Conservation (phyloP, 108 stramenopile species). For the Cyclotella atomus region DNA sequence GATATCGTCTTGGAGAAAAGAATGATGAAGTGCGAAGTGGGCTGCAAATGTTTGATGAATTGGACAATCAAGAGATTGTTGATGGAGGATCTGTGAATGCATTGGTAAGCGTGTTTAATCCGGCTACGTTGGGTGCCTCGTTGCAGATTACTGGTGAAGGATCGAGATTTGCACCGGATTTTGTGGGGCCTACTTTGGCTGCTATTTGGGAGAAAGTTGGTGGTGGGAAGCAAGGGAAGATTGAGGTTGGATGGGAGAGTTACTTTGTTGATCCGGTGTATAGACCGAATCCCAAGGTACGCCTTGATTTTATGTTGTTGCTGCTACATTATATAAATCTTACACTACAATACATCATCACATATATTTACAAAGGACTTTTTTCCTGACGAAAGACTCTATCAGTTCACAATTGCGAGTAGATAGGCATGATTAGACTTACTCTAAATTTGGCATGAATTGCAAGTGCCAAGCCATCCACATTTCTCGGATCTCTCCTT, state of each 20-base stretch:
- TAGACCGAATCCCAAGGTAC: conserved; percentile 81
- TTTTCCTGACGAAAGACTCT: conserved; percentile 80
- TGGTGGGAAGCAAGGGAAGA: conserved; percentile 11
- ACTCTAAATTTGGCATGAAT: conserved; percentile 13
- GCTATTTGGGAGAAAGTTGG: conserved; percentile 73
- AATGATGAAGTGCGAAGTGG: conserved; percentile 49
- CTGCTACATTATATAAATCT: not conserved
- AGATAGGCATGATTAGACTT: not conserved
- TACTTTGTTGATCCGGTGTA: conserved; percentile 89
- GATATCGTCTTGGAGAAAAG: conserved; percentile 45
- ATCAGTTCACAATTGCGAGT: conserved; percentile 66
- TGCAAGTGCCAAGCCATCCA: conserved; percentile 41
- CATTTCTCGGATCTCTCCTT: conserved; percentile 38
- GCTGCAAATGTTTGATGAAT: conserved; percentile 66
- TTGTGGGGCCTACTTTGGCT: conserved; percentile 73
- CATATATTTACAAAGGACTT: conserved; percentile 58
- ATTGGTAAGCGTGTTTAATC: conserved; percentile 68
- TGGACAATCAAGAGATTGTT: conserved; percentile 71
- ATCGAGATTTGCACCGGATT: conserved; percentile 81
- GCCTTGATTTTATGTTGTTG: not conserved
- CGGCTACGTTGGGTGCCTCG: conserved; percentile 72
- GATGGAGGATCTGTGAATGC: conserved; percentile 67
- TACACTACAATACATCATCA: not conserved
- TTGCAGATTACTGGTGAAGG: conserved; percentile 87
- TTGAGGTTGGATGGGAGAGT: conserved; percentile 63